Base-by-base conservation (phyloP, 495 filamentous ascomycete genomes). In the Mycothermus thermophilus region DNA sequence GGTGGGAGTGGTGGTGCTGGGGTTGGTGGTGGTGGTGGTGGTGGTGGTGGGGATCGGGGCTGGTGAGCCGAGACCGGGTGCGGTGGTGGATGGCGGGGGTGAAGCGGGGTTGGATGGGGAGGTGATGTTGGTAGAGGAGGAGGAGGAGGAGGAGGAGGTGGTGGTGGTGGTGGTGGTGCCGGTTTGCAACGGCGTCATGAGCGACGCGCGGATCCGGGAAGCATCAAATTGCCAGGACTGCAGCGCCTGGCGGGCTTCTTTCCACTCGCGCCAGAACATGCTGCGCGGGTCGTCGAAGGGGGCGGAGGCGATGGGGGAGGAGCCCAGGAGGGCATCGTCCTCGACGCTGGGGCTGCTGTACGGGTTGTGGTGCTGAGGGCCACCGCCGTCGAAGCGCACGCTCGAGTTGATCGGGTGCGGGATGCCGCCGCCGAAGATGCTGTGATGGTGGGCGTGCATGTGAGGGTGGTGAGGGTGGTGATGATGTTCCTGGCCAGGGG, bases 221-320 rank as follows among this genome's bases (percentile, higher is more conserved):
- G 72, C 52, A 43, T 80, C 73, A 39, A 87, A 78, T 48, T 81
- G 67, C 84, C 84, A 92, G 46, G 69, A 73, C 50, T 84, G 75
- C n/a, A 93, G 75, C 16, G 72, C 69, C 32, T 72, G 67, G 32
- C 79, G 81, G 11, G 83, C 71, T 15, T 82, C 75, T 48, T 74
- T 75, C 85, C 85, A 93, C 57, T 93, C 85, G 17, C 63, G 59
- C 84, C 84, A 90, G 58, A 93, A 93, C 16, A 55, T 67, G 26
- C 72, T 58, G 31, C 73, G 67, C 20, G 64, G 56, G 35, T 72
- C 66, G 38, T 73, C 70, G 40, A 63, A 64, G 8, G 54, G 39
- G 4, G 51, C 48, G 3, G 51, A 53, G 29, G 57, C 53, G 16
- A 61, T 6, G 5, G 50, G 49, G 0, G 52, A 42, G 4, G 43